Base-by-base conservation (phyloP, 129 eudicot species). In the Erigeron canadensis region DNA sequence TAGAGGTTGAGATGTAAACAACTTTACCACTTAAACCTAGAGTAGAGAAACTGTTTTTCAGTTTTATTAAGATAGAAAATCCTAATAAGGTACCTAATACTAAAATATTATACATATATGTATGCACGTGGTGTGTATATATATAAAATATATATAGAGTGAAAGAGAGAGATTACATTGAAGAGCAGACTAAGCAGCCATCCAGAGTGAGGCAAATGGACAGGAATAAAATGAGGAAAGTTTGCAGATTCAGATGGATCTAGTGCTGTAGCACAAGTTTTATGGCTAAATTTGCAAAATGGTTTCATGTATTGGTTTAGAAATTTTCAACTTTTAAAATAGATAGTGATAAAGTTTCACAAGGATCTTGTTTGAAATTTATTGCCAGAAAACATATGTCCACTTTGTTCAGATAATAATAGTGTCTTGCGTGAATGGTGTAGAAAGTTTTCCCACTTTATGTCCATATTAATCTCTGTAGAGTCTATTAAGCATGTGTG, bases 391-490 rank as follows among this genome's bases (percentile, higher is more conserved):
- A 44, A 9, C 7, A 7, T 9, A 3, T 45, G 22, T 43, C 11
- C 16, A 10, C 16, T 69, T 44, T 21, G 6, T 69, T 60, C 63
- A 69, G 75, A 22, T 48, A 70, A 23, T 23, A 23, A 23, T 23
- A 23, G 2, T 23, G 34, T 23, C 34, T 23, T 23, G 34, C 2
- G 34, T 28, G 34, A 28, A 28, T 28, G 34, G 34, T 28, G 34
- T 28, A 28, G 34, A 28, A 28, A 28, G 8, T 11, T 3, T 22
- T 8, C 11, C 4, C 10, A 39, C 48, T 48, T 69, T 68, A n/a
- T 66, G 13, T 19, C 48, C 74, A 45, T 75, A 75, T 67, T 76
- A 55, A 74, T 67, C 79, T 43, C 64, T 69, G 63, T 69, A 69
- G 50, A 76, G 44, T 22, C 7, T 55, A 76, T 45, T 40, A 34